Evolutionary conservation across 805 yeast genomes (phyloP).

Genomic region (Suhomyces kilbournensis): DNA sequence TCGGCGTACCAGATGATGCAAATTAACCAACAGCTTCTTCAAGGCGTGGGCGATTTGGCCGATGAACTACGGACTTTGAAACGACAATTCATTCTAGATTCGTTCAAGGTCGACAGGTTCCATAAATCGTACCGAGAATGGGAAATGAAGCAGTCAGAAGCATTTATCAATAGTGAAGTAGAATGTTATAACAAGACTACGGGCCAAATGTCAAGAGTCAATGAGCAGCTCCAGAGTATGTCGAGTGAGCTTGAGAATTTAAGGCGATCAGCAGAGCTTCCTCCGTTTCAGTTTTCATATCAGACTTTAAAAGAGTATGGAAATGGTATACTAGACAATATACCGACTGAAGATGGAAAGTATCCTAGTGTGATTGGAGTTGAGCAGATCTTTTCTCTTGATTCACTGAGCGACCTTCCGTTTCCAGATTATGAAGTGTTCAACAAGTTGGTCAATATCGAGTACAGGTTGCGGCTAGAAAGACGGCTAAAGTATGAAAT

Average conservation of each 20-base stretch:
- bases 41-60: neutral
- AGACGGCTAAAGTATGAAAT: conserved; percentile 35
- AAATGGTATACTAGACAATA: conserved; percentile 17
- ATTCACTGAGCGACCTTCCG: conserved; percentile 20
- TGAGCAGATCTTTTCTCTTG: conserved; percentile 28
- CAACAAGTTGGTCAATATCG: conserved; percentile 30
- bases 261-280: conserved; percentile 10
- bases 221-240: conserved; percentile 21
- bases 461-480: conserved; percentile 29
- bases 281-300: conserved; percentile 19
- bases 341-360: conserved; percentile 13
- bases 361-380: conserved; percentile 11
- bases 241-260: conserved; percentile 22
- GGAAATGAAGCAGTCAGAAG: conserved; percentile 17
- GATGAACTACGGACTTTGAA: neutral
- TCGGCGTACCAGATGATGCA: conserved; percentile 1
- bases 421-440: conserved; percentile 28
- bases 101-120: conserved; percentile 30
- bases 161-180: conserved; percentile 22
- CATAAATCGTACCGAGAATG: conserved; percentile 29
- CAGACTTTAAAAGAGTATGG: conserved; percentile 26
- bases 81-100: conserved; percentile 29
- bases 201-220: conserved; percentile 28
- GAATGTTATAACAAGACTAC: conserved; percentile 28
- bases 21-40: neutral